These are phyloP conservation scores for Tylopilus orsonianus DNA, from an alignment of 1,284 basidiomycete species.

Conservation along the genomic window DNA sequence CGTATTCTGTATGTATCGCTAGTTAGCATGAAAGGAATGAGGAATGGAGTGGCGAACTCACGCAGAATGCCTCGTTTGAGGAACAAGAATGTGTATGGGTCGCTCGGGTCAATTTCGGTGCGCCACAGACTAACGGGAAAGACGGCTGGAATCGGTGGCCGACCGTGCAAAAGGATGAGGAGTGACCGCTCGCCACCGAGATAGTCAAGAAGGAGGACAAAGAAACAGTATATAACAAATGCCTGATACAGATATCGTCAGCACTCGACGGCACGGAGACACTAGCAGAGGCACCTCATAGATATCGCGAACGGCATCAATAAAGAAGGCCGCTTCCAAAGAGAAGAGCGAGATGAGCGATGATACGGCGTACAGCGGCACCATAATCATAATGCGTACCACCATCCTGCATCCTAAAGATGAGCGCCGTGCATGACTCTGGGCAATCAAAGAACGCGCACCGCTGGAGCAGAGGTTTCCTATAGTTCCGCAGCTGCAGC, in stretches of 20 bases:
- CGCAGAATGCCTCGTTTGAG: slow-evolving; percentile 94
- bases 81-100: slow-evolving; percentile 92
- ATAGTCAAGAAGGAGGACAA: slow-evolving; percentile 80
- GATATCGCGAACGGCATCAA: slow-evolving; percentile 92
- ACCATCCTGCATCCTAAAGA: slow-evolving; percentile 68
- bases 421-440: slow-evolving; percentile 1
- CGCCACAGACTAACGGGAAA: slow-evolving; percentile 83
- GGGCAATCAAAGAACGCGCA: slow-evolving; percentile 32
- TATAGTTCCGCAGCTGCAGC: slow-evolving; percentile 88
- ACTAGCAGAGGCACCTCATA: slow-evolving; percentile 73
- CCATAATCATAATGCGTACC: slow-evolving; percentile 96
- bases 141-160: slow-evolving; percentile 82
- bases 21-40: slow-evolving; percentile 5
- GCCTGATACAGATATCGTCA: slow-evolving; percentile 51
- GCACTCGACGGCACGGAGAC: not conserved
- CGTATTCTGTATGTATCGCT: slow-evolving; percentile 71
- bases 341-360: slow-evolving; percentile 95
- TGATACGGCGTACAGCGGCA: slow-evolving; percentile 89
- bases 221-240: slow-evolving; percentile 95
- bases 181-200: slow-evolving; percentile 93
- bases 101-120: slow-evolving; percentile 83
- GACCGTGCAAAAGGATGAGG: slow-evolving; percentile 87
- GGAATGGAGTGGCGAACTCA: slow-evolving; percentile 41
- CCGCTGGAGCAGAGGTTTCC: slow-evolving; percentile 82
- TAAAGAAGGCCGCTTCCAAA: slow-evolving; percentile 92